Evolutionary conservation across 2,329 filamentous ascomycete species (phyloP), one percentile per base, ranked within the genome.

Genomic region (Trichophyton rubrum): DNA sequence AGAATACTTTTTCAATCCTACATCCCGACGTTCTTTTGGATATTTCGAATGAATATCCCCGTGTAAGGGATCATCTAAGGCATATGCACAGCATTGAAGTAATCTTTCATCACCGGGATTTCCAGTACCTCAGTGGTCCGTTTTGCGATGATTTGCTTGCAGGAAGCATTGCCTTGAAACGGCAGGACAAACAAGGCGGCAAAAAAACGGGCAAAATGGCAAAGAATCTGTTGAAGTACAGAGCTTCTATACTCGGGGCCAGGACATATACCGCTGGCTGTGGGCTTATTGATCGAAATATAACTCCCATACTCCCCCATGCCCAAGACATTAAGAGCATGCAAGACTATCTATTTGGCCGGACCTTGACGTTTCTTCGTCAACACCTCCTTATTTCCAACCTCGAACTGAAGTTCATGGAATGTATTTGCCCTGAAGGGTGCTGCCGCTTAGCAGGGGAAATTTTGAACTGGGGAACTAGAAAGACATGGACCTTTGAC

Each of bases 1-100:
- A 67, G 33, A 68, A 67, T 59, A 65, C 53, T 47, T 67, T 67
- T 60, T 66, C 64, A 13, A 55, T 67, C 24, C 59, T 66, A 17
- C 63, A 66, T 30, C 61, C 63, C 1, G 65, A 67, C 41, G 17
- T 66, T 22, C 56, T 67, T 5, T 60, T 63, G 35, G 59, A 58
- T 2, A 59, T 62, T 8, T 33, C 59, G 6, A 30, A 24, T 6
- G 58, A 61, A 33, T 59, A 62, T 33, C 40, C 62, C 9, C 62
- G 62, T 13, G 47, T 67, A 30, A 24, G 33, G 17, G 30, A 63
- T 4, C 63, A 66, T 20, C 38, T 66, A 17, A 60, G 51, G 11
- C 40, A 59, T 24, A 64, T 67, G 22, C 66, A 63, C 58, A 61
- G 59, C 13, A 35, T 67, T 17, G 64, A 68, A 33, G 38, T 68